Evolutionary conservation across 345 rosid species (phyloP).

Genomic region (Pistacia integerrima): DNA sequence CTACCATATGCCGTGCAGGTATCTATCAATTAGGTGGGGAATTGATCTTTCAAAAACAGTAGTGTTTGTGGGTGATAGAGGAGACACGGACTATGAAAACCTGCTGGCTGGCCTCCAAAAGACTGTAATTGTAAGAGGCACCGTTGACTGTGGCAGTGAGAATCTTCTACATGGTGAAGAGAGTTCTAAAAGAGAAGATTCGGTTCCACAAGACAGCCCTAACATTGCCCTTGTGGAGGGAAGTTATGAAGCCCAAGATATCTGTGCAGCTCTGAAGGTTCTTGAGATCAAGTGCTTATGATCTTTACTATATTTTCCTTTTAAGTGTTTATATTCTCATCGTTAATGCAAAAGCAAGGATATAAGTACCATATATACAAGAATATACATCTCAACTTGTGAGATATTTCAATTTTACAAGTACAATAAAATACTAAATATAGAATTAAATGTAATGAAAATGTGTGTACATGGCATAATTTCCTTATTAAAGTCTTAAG

Average conservation of each 20-base stretch:
- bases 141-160: constrained; percentile 62
- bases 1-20: constrained; percentile 45
- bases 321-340: constrained; percentile 14
- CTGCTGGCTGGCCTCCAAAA: constrained; percentile 76
- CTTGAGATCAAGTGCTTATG: constrained; percentile 47
- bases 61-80: constrained; percentile 72
- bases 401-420: constrained; percentile 8
- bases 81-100: constrained; percentile 83
- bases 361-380: constrained; percentile 18
- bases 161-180: constrained; percentile 58
- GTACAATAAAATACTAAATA: constrained; percentile 2
- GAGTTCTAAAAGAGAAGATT: constrained; percentile 60
- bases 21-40: constrained; percentile 86
- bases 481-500: background rate
- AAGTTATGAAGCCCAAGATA: constrained; percentile 43
- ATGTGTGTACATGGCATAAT: background rate
- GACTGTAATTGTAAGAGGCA: constrained; percentile 59
- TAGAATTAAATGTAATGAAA: constrained; percentile 1
- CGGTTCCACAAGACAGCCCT: constrained; percentile 47
- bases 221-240: constrained; percentile 45
- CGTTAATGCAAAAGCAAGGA: constrained; percentile 17
- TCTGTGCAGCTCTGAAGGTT: constrained; percentile 48
- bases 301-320: constrained; percentile 14
- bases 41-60: constrained; percentile 61
- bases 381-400: constrained; percentile 11